Evolutionary conservation across 495 filamentous ascomycete species (phyloP).

Genomic region (Neurospora africana): DNA sequence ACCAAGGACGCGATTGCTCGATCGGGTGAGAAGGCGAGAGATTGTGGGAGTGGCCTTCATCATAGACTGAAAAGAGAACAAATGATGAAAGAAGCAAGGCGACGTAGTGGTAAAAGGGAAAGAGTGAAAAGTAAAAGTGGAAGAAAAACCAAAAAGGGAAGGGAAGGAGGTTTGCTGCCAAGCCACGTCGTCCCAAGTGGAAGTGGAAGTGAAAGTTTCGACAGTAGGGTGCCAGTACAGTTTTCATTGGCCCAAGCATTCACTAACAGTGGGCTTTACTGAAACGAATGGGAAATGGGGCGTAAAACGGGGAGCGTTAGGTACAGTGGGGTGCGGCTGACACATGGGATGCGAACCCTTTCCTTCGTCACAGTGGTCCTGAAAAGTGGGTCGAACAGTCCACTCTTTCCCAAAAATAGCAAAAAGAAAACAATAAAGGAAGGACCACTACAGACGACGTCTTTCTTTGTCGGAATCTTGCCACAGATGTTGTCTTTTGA

Average conservation of each 20-base stretch:
- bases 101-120: background rate
- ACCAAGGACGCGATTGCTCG: background rate
- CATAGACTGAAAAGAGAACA: background rate
- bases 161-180: background rate
- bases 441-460: background rate
- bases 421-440: background rate
- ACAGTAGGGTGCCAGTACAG: background rate
- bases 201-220: conserved; percentile 1
- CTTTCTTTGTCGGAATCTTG: background rate
- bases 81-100: background rate
- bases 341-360: background rate
- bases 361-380: background rate
- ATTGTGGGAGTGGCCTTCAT: background rate
- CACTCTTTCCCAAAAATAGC: background rate
- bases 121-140: background rate
- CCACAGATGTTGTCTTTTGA: background rate
- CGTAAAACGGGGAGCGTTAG: background rate
- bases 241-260: background rate
- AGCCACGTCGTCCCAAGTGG: background rate
- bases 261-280: background rate
- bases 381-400: background rate
- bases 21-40: background rate
- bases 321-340: background rate
- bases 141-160: background rate
- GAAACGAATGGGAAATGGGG: background rate